Evolutionary conservation across 768 basidiomycete species (phyloP), one percentile per base, ranked within the genome.

Genomic region (Gloeostereum incarnatum): DNA sequence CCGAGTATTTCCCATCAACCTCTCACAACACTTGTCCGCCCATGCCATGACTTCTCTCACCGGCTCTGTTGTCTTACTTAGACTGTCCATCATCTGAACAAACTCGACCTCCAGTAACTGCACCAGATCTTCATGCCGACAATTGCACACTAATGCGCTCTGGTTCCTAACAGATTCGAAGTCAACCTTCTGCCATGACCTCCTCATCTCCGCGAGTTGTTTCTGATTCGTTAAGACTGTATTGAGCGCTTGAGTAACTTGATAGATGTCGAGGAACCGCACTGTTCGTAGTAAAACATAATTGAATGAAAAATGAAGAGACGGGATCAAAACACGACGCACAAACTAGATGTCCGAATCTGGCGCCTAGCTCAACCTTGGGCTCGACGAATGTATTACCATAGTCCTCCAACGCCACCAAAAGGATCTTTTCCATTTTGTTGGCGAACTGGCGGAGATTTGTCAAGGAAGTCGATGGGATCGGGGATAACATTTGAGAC

Each of bases 161-260:
- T 92, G 89, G 51, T 92, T 91, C 44, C 88, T 75, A 39, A 92
- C 86, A 20, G 85, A 87, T 56, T 91, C 87, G 48, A 92, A 91
- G 54, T 92, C 86, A 31, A 92, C 76, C 57, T 84, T 85, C 44
- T 73, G 68, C 88, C 90, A 92, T 17, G 89, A 87, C 40, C 81
- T 71, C 35, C 81, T 81, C 86, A 92, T 90, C 45, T 91, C 88
- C 3, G 66, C 55, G 43, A 90, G 69, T 53, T 89, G 86, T 55
- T 88, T 88, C 58, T 78, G 82, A 56, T 87, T 90, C 24, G 81
- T 85, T 36, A 91, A 70, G 41, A 92, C 87, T n/a, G 86, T 87
- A 49, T 75, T 82, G 38, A 92, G 64, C 10, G 89, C 89, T 52
- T 90, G 87, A 1, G 88, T 89, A 38, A 92, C 87, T 58, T 91